These are phyloP conservation scores for Dioscorea cayenensis DNA, from an alignment of 116 monocot species.

Conservation along the genomic window DNA sequence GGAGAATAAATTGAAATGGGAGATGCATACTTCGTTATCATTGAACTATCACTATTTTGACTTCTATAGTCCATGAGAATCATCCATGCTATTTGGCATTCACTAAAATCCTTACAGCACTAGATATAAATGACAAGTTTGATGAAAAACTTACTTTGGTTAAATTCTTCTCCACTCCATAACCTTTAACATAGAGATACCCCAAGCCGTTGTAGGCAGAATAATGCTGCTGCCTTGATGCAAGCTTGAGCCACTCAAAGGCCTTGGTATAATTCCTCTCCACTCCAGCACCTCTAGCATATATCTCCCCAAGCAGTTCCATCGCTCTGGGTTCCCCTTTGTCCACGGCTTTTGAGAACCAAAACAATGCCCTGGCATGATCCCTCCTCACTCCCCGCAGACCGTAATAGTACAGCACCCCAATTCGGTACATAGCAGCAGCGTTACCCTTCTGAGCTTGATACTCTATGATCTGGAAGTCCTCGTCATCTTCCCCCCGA, in stretches of 20 bases:
- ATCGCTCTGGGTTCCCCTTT: slow-evolving; percentile 72
- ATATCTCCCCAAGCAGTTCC: slow-evolving; percentile 93
- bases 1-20: too few species aligned
- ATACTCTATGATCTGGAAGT: slow-evolving; percentile 85
- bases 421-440: slow-evolving; percentile 62
- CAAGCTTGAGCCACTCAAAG: slow-evolving; percentile 71
- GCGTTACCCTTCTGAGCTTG: slow-evolving; percentile 77
- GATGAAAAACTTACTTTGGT: slow-evolving; percentile 51
- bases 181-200: slow-evolving; percentile 91
- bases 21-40: too few species aligned
- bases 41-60: too few species aligned
- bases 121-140: not conserved
- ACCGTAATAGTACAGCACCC: slow-evolving; percentile 86
- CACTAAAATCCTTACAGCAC: not conserved
- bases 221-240: slow-evolving; percentile 52
- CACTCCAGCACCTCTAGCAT: slow-evolving; percentile 88
- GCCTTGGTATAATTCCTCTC: slow-evolving; percentile 86
- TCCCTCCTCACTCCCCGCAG: slow-evolving; percentile 71
- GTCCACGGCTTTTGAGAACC: slow-evolving; percentile 78
- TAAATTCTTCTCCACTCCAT: slow-evolving; percentile 80
- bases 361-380: slow-evolving; percentile 54
- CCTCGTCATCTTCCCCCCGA: slow-evolving; percentile 83
- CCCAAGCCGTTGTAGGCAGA: slow-evolving; percentile 90
- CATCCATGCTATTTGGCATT: too few species aligned
- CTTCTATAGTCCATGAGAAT: too few species aligned